Base-by-base conservation (phyloP, 495 filamentous ascomycete genomes). In the Tetracladium setigerum region DNA sequence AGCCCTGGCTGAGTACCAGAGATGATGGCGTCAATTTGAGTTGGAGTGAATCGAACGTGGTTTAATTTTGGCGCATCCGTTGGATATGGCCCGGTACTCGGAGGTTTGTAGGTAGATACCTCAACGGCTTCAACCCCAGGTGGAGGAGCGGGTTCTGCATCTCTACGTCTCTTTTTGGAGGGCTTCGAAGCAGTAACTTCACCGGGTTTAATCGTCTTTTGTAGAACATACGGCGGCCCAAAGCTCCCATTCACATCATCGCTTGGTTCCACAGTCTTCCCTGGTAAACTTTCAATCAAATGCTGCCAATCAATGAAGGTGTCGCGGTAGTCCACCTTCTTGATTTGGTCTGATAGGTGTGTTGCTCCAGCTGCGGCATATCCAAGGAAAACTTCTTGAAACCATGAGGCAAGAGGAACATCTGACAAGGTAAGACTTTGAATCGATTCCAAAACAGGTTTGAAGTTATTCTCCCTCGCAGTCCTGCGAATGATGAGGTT, bases 221-320 rank as follows among this genome's bases (percentile, higher is more conserved):
- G 76, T 5, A 95, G 72, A 18, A 95, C 74, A 59, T 95, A 97
- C 11, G 92, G 92, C 42, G 94, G 89, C 2, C 77, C 77, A 60
- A 90, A 92, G 61, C 84, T 90, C 30, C 79, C 78, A 17, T 77
- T 69, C 6, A 78, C 79, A 52, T 83, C 72, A 39, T 80, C 80
- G 22, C 78, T 74, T 18, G 86, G 84, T 57, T 95, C 87, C 34
- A 95, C 78, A 13, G 72, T 85, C 70, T 85, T 86, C 5, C 86
- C 87, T 10, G 89, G 86, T 47, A 95, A 76, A 62, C 87, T 89
- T 60, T 89, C 85, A 32, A 94, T 73, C 18, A 99, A 67, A 70
- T 99, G 92, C 54, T 90, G 78, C 94, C 94, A 97, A 65, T 95
- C 81, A 46, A 96, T 61, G 56, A 99, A 94, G 0, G 94, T 97